phyloP scores from a whole-genome alignment of 1,139 yeast genomes.

The Debaryomyces subglobosus region DNA sequence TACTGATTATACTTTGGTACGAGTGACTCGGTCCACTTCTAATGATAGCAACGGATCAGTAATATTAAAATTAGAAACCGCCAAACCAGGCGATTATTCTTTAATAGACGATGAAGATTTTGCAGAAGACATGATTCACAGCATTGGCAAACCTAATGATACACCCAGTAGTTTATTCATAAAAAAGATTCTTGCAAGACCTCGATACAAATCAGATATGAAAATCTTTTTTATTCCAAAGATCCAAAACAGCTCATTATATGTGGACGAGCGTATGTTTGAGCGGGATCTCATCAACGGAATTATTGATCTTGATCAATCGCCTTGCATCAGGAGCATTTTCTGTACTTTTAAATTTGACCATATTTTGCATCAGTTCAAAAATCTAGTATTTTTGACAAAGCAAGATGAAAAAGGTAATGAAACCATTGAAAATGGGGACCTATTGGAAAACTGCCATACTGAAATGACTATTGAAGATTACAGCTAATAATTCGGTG shows the following conservation, averaged over 20 bases:
- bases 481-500: not conserved
- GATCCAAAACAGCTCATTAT: conserved; percentile 39
- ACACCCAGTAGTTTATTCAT: conserved; percentile 50
- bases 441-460: not conserved
- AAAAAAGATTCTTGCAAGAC: conserved; percentile 51
- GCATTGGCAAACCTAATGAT: conserved; percentile 43
- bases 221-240: conserved; percentile 46
- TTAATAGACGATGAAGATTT: conserved; percentile 53
- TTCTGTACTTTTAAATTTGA: conserved; percentile 30
- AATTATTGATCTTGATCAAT: conserved; percentile 35
- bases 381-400: conserved; percentile 14
- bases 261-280: conserved; percentile 53
- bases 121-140: conserved; percentile 42
- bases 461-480: not conserved
- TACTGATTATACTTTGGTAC: conserved; percentile 45
- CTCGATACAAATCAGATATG: conserved; percentile 56
- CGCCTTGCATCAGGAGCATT: conserved; percentile 19
- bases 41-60: conserved; percentile 53
- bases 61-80: conserved; percentile 55
- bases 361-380: conserved; percentile 22
- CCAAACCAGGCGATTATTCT: conserved; percentile 53
- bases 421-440: not conserved
- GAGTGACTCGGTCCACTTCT: conserved; percentile 60
- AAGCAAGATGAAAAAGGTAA: not conserved
- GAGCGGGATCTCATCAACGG: conserved; percentile 56